Conservation (phyloP, 164 flowering plant species). For the Sedum album region DNA sequence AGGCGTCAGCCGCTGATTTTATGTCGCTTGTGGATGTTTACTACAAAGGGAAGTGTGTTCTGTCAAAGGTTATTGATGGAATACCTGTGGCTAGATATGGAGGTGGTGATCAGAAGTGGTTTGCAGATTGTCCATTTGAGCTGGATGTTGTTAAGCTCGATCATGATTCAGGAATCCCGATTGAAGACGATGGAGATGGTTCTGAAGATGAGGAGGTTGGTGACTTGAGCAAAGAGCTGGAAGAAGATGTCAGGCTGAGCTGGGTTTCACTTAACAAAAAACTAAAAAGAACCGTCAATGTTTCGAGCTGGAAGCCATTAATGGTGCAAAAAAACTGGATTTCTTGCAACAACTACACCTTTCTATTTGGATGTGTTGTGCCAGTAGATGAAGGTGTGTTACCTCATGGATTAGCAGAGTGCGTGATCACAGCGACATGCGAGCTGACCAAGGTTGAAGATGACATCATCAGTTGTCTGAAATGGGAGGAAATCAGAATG, state of each 20-base stretch:
- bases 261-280: slow-evolving; percentile 25
- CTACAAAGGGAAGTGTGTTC: slow-evolving; percentile 17
- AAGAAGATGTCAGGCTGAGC: slow-evolving; percentile 21
- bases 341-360: slow-evolving; percentile 8
- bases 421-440: slow-evolving; percentile 19
- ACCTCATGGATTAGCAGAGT: slow-evolving; percentile 14
- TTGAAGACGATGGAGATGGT: not conserved
- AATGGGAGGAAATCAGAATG: slow-evolving; percentile 22
- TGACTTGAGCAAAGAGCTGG: slow-evolving; percentile 15
- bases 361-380: slow-evolving; percentile 22
- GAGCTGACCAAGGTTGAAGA: slow-evolving; percentile 9
- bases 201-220: not conserved
- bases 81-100: slow-evolving; percentile 11
- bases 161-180: not conserved
- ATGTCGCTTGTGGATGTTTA: slow-evolving; percentile 15
- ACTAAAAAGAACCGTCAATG: slow-evolving; percentile 19
- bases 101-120: slow-evolving; percentile 12
- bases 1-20: slow-evolving; percentile 12
- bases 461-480: slow-evolving; percentile 6
- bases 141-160: slow-evolving; percentile 12
- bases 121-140: slow-evolving; percentile 17
- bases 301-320: slow-evolving; percentile 27
- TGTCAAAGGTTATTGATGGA: slow-evolving; percentile 22
- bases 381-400: slow-evolving; percentile 12
- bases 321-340: slow-evolving; percentile 21